Percentiles rank a stretch among this genome's conserved stretches.
Evolutionary conservation across 768 basidiomycete species (phyloP).

Genomic region (Clavaria fumosa): DNA sequence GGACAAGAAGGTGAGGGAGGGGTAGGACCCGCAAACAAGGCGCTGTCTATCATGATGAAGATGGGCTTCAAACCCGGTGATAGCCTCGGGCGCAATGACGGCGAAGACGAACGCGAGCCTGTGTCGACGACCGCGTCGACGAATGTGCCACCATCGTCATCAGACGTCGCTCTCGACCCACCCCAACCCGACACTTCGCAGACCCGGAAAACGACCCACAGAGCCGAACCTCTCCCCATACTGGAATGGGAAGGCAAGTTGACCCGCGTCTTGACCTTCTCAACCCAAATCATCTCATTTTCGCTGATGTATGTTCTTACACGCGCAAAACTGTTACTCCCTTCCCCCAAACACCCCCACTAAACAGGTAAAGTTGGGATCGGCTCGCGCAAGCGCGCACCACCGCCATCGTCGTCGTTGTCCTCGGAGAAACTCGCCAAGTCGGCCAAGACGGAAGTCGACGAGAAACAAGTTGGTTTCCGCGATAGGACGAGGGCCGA

Average conservation of each 20-base stretch:
- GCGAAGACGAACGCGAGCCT: slow-evolving; percentile 9
- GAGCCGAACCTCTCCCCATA: slow-evolving; percentile 54
- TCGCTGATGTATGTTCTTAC: slow-evolving; percentile 3
- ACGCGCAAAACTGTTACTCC: too few species aligned
- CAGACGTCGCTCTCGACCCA: slow-evolving; percentile 2
- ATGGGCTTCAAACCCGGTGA: slow-evolving; percentile 87
- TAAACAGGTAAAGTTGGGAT: slow-evolving; percentile 77
- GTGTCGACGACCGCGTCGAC: neutral
- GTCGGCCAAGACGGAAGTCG: slow-evolving; percentile 34
- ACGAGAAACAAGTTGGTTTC: slow-evolving; percentile 45
- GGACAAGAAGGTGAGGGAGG: too few species aligned
- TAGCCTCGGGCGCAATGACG: slow-evolving; percentile 40
- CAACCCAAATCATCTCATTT: neutral
- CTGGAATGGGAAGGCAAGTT: slow-evolving; percentile 68
- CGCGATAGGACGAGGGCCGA: slow-evolving; percentile 57
- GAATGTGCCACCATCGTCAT: too few species aligned
- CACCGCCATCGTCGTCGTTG: slow-evolving; percentile 47
- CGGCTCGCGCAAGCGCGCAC: slow-evolving; percentile 50
- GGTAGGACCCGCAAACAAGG: slow-evolving; percentile 47
- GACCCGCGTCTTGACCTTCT: slow-evolving; percentile 1
- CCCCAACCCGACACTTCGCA: neutral
- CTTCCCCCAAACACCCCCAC: too few species aligned
- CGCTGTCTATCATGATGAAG: slow-evolving; percentile 81
- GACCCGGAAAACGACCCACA: slow-evolving; percentile 21
- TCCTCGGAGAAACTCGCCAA: slow-evolving; percentile 64